Evolutionary conservation across 768 basidiomycete genomes (phyloP).

Genomic region (Ramaria rubella): DNA sequence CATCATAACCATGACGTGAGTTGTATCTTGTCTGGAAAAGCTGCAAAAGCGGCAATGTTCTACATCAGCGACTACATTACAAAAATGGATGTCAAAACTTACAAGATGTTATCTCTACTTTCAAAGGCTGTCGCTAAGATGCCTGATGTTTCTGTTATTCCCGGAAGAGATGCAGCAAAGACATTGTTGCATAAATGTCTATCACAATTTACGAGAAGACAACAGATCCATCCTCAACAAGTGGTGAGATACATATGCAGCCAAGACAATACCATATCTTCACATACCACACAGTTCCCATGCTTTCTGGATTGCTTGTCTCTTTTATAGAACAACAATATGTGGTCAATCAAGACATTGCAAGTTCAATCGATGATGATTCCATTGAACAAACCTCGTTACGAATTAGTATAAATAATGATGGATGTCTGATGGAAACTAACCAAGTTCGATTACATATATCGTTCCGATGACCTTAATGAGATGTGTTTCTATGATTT

Average conservation of each 20-base stretch:
- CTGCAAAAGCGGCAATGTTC: too few species aligned
- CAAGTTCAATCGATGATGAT: neutral
- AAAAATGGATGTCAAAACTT: too few species aligned
- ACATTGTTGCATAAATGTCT: neutral
- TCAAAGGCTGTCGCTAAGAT: too few species aligned
- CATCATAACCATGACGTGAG: too few species aligned
- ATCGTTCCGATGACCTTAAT: slow-evolving; percentile 11
- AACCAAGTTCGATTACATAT: slow-evolving; percentile 26
- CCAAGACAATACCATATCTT: neutral
- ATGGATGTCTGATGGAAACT: slow-evolving; percentile 12
- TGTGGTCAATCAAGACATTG: neutral
- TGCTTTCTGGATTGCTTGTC: neutral
- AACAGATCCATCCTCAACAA: neutral
- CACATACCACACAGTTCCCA: neutral
- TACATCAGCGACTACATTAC: too few species aligned
- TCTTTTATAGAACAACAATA: neutral
- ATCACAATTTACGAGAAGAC: neutral
- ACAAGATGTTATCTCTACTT: too few species aligned
- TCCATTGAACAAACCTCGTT: neutral
- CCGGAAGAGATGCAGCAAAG: neutral
- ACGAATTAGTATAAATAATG: neutral
- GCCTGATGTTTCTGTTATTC: neutral
- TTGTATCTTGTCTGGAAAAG: neutral
- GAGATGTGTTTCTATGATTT: slow-evolving; percentile 10
- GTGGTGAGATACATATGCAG: neutral